Percentiles rank a stretch among this genome's conserved stretches.
These are phyloP conservation scores for Dimocarpus longan DNA, from an alignment of 345 rosid species.

Conservation along the genomic window DNA sequence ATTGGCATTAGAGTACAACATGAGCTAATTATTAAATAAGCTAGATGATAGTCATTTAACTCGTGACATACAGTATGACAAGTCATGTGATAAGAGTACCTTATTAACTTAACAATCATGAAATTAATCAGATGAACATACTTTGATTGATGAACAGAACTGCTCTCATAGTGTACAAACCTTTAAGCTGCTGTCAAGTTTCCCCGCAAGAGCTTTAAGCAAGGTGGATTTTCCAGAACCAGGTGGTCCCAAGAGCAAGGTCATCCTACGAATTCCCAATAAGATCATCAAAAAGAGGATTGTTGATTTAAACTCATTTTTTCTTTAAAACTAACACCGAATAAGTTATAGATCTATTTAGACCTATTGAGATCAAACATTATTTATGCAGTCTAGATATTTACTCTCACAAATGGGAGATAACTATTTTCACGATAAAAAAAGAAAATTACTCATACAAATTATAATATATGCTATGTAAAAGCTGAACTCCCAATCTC, in stretches of 20 bases:
- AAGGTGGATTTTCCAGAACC: slow-evolving; percentile 86
- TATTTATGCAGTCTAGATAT: too few species aligned
- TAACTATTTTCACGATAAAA: too few species aligned
- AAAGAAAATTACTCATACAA: too few species aligned
- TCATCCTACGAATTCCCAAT: slow-evolving; percentile 56
- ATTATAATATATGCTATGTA: too few species aligned
- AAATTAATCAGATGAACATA: slow-evolving; percentile 25
- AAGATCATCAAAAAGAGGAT: not conserved
- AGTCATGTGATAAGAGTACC: not conserved
- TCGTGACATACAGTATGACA: not conserved
- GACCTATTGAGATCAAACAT: too few species aligned
- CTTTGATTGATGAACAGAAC: slow-evolving; percentile 17
- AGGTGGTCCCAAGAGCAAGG: slow-evolving; percentile 90
- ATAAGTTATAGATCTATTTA: too few species aligned
- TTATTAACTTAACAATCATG: not conserved
- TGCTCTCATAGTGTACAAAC: slow-evolving; percentile 44
- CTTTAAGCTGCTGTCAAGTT: slow-evolving; percentile 59
- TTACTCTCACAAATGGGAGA: too few species aligned
- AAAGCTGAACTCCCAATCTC: too few species aligned
- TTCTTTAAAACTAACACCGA: too few species aligned
- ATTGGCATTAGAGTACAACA: not conserved
- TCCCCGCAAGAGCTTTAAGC: slow-evolving; percentile 79
- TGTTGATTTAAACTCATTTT: not conserved
- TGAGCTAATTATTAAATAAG: not conserved
- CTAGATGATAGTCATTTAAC: not conserved